phyloP scores from a whole-genome alignment of 371 early-diverging fungal species.

The Chytridiales sp. region DNA sequence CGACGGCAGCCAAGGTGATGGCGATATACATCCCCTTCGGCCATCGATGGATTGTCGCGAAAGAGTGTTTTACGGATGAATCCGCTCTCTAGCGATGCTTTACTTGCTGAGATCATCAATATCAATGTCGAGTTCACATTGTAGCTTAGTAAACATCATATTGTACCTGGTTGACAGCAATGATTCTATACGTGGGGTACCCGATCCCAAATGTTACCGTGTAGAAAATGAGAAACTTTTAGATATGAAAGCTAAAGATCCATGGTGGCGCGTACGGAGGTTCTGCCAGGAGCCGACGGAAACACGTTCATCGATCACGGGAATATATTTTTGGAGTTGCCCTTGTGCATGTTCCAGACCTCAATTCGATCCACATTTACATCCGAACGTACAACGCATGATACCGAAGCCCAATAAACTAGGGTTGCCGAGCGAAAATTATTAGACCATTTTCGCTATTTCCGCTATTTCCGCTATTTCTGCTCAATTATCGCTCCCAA shows the following conservation, averaged over 20 bases:
- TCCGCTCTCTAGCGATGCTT: constrained; percentile 65
- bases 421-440: too few species aligned
- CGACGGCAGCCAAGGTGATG: constrained; percentile 46
- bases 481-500: too few species aligned
- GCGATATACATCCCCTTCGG: constrained; percentile 36
- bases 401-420: too few species aligned
- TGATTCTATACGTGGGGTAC: constrained; percentile 22
- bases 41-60: constrained; percentile 72
- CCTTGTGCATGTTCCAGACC: constrained; percentile 26
- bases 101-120: background rate
- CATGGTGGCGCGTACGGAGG: constrained; percentile 22
- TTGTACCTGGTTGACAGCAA: constrained; percentile 10
- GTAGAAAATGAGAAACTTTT: constrained; percentile 9
- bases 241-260: constrained; percentile 22
- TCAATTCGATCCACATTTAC: constrained; percentile 9
- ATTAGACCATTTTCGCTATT: too few species aligned
- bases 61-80: constrained; percentile 68
- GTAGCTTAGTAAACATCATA: constrained; percentile 14
- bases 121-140: background rate
- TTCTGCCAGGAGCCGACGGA: background rate
- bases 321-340: background rate
- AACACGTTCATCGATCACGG: constrained; percentile 4
- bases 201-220: constrained; percentile 8
- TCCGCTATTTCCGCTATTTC: too few species aligned
- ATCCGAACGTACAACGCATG: constrained; percentile 10